Conservation (phyloP, 768 basidiomycete genomes). For the Boletus pseudo-olivaceus region DNA sequence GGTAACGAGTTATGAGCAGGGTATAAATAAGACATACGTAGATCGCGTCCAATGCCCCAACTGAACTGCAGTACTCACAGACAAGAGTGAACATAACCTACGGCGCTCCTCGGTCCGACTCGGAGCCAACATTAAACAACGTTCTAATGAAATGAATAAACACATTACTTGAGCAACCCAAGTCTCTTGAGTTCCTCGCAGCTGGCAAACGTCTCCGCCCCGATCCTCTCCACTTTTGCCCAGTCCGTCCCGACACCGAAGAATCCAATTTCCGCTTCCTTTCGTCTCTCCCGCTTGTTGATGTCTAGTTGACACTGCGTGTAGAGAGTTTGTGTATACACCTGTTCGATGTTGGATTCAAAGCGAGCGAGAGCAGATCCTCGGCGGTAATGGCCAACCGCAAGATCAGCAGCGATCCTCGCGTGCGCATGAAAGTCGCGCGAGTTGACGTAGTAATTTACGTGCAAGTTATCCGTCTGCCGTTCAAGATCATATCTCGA, state of each 20-base stretch:
- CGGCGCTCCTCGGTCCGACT: background rate
- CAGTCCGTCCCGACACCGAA: constrained; percentile 93
- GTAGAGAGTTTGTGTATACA: constrained; percentile 69
- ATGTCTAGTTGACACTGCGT: constrained; percentile 66
- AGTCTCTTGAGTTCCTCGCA: constrained; percentile 75
- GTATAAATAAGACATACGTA: constrained; percentile 30
- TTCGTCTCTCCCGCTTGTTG: constrained; percentile 63
- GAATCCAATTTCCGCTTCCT: constrained; percentile 77
- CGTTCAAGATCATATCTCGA: constrained; percentile 66
- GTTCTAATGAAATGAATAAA: constrained; percentile 5
- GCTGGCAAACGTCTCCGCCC: constrained; percentile 63
- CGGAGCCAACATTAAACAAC: constrained; percentile 11
- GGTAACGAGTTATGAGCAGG: background rate
- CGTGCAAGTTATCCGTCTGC: constrained; percentile 62
- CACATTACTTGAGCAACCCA: constrained; percentile 46
- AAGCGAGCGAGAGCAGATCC: constrained; percentile 49
- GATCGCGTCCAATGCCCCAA: background rate
- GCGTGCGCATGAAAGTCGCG: constrained; percentile 76
- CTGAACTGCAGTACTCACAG: background rate
- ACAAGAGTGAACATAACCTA: constrained; percentile 12
- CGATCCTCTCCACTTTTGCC: constrained; percentile 78
- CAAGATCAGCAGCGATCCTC: constrained; percentile 66
- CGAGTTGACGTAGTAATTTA: constrained; percentile 83
- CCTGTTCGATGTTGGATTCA: constrained; percentile 72
- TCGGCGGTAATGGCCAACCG: constrained; percentile 37